phyloP scores from a whole-genome alignment of 371 early-diverging fungal species.

The Lichtheimia ornata region DNA sequence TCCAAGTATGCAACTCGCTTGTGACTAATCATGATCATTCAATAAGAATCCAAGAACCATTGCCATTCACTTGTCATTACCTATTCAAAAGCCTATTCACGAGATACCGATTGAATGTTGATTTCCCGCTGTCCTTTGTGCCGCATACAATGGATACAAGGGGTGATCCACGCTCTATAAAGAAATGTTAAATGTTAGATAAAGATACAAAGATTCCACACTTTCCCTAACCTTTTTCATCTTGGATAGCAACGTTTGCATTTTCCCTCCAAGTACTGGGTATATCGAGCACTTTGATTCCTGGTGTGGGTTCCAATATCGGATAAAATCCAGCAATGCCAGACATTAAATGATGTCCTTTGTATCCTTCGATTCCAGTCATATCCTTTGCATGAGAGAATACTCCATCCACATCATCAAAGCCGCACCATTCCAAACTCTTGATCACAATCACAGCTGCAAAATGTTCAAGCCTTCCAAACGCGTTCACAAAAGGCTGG shows the following conservation, averaged over 20 bases:
- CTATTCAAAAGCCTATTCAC: conserved; percentile 66
- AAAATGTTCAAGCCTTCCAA: conserved; percentile 6
- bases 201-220: background rate
- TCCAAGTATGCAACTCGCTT: conserved; percentile 73
- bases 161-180: conserved; percentile 18
- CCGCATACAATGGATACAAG: conserved; percentile 65
- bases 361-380: background rate
- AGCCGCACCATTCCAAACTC: conserved; percentile 39
- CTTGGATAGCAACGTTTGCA: background rate
- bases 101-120: conserved; percentile 67
- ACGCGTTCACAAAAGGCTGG: background rate
- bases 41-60: background rate
- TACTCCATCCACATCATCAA: conserved; percentile 41
- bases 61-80: conserved; percentile 27
- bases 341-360: conserved; percentile 7
- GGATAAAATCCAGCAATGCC: conserved; percentile 29
- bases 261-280: background rate
- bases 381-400: conserved; percentile 39
- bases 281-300: background rate
- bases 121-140: conserved; percentile 78
- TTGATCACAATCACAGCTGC: conserved; percentile 41
- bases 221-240: background rate
- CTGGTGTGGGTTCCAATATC: conserved; percentile 14
- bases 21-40: conserved; percentile 25
- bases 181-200: background rate